Base-by-base conservation (phyloP, 139 green algal species). In the Closterium sp. region DNA sequence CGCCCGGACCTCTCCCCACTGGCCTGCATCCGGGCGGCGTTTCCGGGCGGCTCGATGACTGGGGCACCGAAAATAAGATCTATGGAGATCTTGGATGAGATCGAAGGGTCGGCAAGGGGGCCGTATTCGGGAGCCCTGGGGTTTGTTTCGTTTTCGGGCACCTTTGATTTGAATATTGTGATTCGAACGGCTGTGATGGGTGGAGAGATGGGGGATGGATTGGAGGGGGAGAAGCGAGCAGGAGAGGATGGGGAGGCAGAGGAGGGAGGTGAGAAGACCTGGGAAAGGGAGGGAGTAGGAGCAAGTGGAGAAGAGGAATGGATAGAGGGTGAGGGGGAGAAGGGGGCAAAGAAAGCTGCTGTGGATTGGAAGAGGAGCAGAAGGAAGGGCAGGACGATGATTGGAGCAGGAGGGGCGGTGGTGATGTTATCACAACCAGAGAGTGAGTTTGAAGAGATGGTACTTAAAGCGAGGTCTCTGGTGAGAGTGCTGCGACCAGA, bases 121-220 rank as follows among this genome's bases (percentile, higher is more conserved):
- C 94, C 98, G 17, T 99, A 99, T 96, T 98, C 97, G 19, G 98
- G 98, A 21, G 94, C 92, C 86, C 91, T 99, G 21, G 98, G 98
- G 34, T 99, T 96, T 94, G 96, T 99, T 31, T 96, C 94, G 2
- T 84, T 98, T 28, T 98, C 97, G 94, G 96, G 96, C 92, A 96
- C 97, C 19, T 99, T 99, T 91, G 98, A 99, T 94, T 95, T 99
- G 11, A 99, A 99, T 96, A 98, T 99, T 85, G 97, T 99, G 28
- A 99, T 99, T 91, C 95, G 98, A 70, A 99, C 97, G 6, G 98
- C 97, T 0, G 95, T 99, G 9, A 90, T 98, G 6, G 31, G 93
- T 21, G 89, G n/a, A 30, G 90, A 94, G 24, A 6, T 73, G 50
- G 50, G 50, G 50, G 50, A 17, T 2, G 79, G 17, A 87, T 93